Conservation (phyloP, 305 asterid species). For the Plantago rigida region DNA sequence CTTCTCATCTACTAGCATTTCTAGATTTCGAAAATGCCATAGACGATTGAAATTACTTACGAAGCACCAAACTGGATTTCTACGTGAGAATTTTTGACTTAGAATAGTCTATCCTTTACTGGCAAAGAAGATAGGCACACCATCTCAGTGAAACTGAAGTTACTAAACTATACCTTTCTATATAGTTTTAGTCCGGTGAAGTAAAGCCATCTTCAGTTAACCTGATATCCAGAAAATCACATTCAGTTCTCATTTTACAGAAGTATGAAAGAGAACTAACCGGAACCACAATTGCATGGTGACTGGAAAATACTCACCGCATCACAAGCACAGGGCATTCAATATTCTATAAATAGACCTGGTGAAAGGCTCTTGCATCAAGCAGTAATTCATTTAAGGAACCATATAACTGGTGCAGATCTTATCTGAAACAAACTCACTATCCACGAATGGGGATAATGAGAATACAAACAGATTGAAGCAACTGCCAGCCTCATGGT, state of each 20-base stretch:
- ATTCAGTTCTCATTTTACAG: neutral
- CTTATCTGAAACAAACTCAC: neutral
- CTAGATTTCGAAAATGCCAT: neutral
- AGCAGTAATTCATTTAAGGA: too few species aligned
- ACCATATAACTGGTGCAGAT: too few species aligned
- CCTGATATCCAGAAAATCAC: conserved; percentile 8
- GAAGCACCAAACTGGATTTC: neutral
- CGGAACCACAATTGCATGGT: neutral
- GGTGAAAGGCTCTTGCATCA: too few species aligned
- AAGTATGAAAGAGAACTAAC: neutral
- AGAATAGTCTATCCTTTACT: neutral
- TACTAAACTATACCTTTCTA: conserved; percentile 1
- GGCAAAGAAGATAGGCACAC: neutral
- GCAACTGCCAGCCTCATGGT: neutral
- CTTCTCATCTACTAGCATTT: neutral
- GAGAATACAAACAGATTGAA: neutral
- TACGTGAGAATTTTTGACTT: neutral
- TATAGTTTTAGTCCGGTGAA: neutral
- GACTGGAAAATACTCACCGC: neutral
- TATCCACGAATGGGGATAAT: neutral
- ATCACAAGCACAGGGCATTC: neutral
- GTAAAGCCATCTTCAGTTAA: conserved; percentile 2
- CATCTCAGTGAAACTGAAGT: neutral
- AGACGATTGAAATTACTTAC: too few species aligned
- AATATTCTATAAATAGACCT: neutral